Evolutionary conservation across 805 yeast genomes (phyloP).

Genomic region (Kuraishia ogatae): DNA sequence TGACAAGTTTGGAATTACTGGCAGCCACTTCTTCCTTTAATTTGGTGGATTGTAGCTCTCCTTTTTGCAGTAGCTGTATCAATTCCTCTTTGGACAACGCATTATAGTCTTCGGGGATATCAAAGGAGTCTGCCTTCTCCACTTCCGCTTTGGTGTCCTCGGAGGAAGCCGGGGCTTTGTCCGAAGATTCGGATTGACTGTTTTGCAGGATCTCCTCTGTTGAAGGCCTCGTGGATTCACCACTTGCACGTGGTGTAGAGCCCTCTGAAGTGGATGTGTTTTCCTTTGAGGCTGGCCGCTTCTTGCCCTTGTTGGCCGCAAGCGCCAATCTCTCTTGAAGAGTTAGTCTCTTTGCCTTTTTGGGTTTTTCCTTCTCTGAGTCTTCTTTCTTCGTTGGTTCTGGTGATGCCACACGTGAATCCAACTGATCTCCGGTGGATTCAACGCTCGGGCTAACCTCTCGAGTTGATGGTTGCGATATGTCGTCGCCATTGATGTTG

Average conservation of each 20-base stretch:
- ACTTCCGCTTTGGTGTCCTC: background rate
- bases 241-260: background rate
- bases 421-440: background rate
- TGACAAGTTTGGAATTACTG: background rate
- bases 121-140: background rate
- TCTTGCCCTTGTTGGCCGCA: conserved; percentile 51
- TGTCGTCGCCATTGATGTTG: background rate
- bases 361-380: conserved; percentile 2
- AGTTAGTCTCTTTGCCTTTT: conserved; percentile 52
- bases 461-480: background rate
- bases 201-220: background rate
- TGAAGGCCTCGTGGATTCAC: background rate
- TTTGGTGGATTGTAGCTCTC: background rate
- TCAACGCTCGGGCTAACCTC: background rate
- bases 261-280: background rate
- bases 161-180: background rate
- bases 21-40: background rate
- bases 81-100: conserved; percentile 3
- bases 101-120: background rate
- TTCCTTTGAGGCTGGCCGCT: background rate
- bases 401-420: background rate
- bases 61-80: background rate
- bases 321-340: conserved; percentile 79
- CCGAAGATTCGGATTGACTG: too few species aligned
- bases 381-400: background rate